Percentiles rank a stretch among this genome's conserved stretches.
These are phyloP conservation scores for Glomus cerebriforme DNA, from an alignment of 192 early-diverging fungal species.

Conservation along the genomic window DNA sequence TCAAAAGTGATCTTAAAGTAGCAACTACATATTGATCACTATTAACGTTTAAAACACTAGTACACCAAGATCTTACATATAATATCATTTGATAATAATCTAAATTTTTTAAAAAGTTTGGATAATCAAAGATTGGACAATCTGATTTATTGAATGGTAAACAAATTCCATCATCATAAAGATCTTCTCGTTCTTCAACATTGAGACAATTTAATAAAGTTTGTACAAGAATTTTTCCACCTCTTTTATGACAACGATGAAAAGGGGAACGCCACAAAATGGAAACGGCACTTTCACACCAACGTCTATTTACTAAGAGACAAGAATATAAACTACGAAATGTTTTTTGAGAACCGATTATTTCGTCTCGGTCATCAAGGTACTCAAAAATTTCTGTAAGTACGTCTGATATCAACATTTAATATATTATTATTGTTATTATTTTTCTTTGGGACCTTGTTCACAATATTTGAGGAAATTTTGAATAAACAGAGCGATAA, in stretches of 20 bases:
- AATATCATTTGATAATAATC: conserved; percentile 17
- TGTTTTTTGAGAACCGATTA: not conserved
- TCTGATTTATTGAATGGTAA: not conserved
- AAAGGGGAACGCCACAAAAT: conserved; percentile 16
- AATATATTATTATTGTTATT: not conserved
- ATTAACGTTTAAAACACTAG: not conserved
- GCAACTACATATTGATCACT: not conserved
- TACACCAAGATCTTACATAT: conserved; percentile 8
- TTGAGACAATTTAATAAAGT: conserved; percentile 3
- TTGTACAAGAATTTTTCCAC: not conserved
- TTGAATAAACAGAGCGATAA: not conserved
- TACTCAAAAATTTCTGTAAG: conserved; percentile 7
- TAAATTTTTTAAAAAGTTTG: conserved; percentile 9
- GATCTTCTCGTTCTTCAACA: not conserved
- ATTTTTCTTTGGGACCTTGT: not conserved
- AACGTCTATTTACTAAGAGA: conserved; percentile 10
- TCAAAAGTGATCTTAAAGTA: conserved; percentile 6
- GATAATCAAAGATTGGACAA: conserved; percentile 1
- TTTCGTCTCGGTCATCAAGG: conserved; percentile 2
- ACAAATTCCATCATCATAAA: not conserved
- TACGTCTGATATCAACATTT: conserved; percentile 11
- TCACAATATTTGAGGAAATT: not conserved
- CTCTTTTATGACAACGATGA: not conserved
- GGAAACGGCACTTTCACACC: conserved; percentile 2
- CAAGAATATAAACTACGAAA: conserved; percentile 11